phyloP scores from a whole-genome alignment of 192 early-diverging fungal genomes.

The Coemansia furcata region DNA sequence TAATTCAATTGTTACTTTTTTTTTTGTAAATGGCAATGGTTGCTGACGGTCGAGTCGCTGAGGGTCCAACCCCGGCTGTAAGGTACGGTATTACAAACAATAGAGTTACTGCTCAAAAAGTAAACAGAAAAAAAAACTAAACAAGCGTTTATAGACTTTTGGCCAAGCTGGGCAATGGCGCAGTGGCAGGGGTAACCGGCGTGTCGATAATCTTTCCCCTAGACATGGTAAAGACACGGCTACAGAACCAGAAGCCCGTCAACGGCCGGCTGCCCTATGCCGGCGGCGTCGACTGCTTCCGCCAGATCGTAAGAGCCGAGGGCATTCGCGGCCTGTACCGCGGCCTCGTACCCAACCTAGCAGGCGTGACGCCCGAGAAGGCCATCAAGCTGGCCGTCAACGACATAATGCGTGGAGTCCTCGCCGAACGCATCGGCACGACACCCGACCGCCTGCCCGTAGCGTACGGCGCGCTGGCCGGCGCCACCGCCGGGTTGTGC shows the following conservation, averaged over 20 bases:
- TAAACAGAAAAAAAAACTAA: not conserved
- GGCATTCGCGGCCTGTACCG: conserved; percentile 90
- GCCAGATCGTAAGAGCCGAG: conserved; percentile 80
- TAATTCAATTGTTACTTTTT: not conserved
- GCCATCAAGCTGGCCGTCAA: conserved; percentile 65
- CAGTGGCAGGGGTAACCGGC: conserved; percentile 60
- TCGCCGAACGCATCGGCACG: conserved; percentile 53
- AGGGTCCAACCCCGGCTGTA: conserved; percentile 30
- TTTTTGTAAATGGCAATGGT: conserved; percentile 4
- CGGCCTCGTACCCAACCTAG: conserved; percentile 87
- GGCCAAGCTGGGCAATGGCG: conserved; percentile 58
- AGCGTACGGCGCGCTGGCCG: conserved; percentile 76
- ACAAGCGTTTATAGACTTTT: conserved; percentile 15
- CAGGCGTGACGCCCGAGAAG: conserved; percentile 94
- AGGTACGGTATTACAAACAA: conserved; percentile 14
- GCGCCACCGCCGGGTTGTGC: conserved; percentile 90
- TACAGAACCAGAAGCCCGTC: conserved; percentile 60
- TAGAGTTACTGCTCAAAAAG: not conserved
- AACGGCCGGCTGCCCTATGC: conserved; percentile 57
- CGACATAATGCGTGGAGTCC: conserved; percentile 67
- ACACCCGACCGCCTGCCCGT: conserved; percentile 53
- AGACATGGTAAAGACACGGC: conserved; percentile 71
- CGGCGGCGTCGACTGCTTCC: conserved; percentile 72
- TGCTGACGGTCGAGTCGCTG: not conserved
- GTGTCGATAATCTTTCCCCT: conserved; percentile 63